Conservation (phyloP, 495 filamentous ascomycete species). For the Margaritispora aquatica region DNA sequence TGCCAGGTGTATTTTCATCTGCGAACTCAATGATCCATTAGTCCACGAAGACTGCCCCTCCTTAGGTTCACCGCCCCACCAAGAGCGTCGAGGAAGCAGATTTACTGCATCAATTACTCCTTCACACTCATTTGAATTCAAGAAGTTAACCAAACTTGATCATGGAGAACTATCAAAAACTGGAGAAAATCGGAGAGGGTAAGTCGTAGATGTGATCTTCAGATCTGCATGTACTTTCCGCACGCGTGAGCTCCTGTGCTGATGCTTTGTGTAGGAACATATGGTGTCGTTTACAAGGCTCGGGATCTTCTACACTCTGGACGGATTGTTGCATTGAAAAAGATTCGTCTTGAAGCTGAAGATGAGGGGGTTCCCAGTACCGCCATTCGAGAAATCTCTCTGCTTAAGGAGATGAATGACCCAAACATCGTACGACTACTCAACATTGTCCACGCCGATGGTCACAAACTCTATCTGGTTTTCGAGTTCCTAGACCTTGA, state of each 20-base stretch:
- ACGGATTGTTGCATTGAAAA: constrained; percentile 91
- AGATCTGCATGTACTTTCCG: neutral
- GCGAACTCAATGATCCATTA: constrained; percentile 14
- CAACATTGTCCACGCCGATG: constrained; percentile 95
- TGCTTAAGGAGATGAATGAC: constrained; percentile 95
- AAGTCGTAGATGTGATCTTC: constrained; percentile 15
- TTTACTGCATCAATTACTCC: constrained; percentile 18
- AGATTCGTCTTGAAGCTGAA: constrained; percentile 96
- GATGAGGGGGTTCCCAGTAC: constrained; percentile 96
- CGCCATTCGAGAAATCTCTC: constrained; percentile 92
- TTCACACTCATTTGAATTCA: constrained; percentile 23
- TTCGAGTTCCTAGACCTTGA: constrained; percentile 93
- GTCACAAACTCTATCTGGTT: constrained; percentile 93
- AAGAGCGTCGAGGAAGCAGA: constrained; percentile 9
- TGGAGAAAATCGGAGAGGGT: constrained; percentile 99
- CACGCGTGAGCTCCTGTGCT: neutral
- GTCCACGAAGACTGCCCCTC: constrained; percentile 20
- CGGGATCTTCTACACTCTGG: constrained; percentile 70
- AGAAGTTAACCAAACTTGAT: constrained; percentile 18
- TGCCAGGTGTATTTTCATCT: neutral
- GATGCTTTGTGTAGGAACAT: constrained; percentile 57
- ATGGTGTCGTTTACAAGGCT: constrained; percentile 91
- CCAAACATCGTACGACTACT: constrained; percentile 87
- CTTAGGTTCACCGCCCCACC: constrained; percentile 22
- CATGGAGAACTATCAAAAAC: constrained; percentile 99